These are phyloP conservation scores for Corymbia citriodora DNA, from an alignment of 441 rosid genomes.

Conservation along the genomic window DNA sequence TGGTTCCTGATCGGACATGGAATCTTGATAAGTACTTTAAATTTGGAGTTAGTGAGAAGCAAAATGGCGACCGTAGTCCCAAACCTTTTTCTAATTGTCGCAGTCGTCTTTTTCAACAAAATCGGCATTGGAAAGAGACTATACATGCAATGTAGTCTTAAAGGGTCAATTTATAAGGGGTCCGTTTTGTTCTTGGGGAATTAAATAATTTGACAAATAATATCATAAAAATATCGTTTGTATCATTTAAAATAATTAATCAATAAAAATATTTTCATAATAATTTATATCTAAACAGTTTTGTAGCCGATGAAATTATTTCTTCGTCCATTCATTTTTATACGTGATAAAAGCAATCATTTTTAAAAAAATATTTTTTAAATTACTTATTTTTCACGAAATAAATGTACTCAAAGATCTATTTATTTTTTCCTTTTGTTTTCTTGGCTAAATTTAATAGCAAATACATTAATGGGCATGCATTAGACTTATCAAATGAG, in stretches of 20 bases:
- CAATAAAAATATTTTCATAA: too few relatives aligned
- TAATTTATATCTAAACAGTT: neutral
- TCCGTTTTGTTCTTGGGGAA: neutral
- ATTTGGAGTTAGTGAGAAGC: neutral
- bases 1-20: neutral
- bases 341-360: neutral
- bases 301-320: fast-evolving
- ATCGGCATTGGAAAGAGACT: neutral
- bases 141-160: neutral
- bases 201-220: too few relatives aligned
- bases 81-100: neutral
- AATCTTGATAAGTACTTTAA: neutral
- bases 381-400: neutral
- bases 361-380: too few relatives aligned
- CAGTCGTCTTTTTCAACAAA: neutral
- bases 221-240: neutral
- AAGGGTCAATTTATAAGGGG: neutral
- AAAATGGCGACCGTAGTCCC: neutral
- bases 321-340: too few relatives aligned
- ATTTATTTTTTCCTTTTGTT: neutral
- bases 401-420: too few relatives aligned
- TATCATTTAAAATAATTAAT: too few relatives aligned
- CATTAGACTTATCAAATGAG: neutral
- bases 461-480: neutral
- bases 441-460: neutral